Evolutionary conservation across 164 flowering plant genomes (phyloP).

Genomic region (Brasenia schreberi): DNA sequence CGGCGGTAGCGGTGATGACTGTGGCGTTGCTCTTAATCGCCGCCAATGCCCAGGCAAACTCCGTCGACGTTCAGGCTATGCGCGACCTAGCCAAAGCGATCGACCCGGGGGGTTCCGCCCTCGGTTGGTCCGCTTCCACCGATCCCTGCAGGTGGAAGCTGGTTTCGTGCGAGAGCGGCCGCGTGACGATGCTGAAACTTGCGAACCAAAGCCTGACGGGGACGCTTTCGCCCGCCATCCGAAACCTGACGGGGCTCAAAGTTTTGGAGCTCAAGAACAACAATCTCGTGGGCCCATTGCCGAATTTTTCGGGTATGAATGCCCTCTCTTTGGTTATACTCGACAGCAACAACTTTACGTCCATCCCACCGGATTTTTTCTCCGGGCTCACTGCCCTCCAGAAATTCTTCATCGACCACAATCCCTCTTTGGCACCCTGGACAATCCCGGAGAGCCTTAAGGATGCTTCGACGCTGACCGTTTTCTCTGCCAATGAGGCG

Average conservation of each 20-base stretch:
- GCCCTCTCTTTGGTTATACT: conserved; percentile 44
- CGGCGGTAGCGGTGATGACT: neutral
- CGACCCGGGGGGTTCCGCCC: conserved; percentile 11
- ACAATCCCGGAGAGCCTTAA: conserved; percentile 17
- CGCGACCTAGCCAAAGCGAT: neutral
- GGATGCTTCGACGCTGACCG: conserved; percentile 11
- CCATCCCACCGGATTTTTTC: conserved; percentile 63
- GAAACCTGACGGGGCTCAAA: conserved; percentile 43
- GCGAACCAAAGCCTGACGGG: conserved; percentile 39
- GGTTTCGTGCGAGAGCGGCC: conserved; percentile 32
- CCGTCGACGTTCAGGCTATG: conserved; percentile 22
- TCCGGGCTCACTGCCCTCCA: conserved; percentile 38
- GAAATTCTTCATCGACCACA: conserved; percentile 36
- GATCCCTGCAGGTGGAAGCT: conserved; percentile 70
- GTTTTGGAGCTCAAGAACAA: conserved; percentile 58
- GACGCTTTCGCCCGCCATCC: conserved; percentile 39
- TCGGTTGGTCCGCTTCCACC: conserved; percentile 7
- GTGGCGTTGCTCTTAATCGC: neutral
- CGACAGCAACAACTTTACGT: conserved; percentile 40
- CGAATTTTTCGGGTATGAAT: conserved; percentile 47
- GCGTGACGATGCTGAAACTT: conserved; percentile 69
- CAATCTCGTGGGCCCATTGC: conserved; percentile 55
- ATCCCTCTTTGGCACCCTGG: conserved; percentile 27
- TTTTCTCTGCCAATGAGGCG: conserved; percentile 18
- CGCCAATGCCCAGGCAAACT: neutral